Evolutionary conservation across 345 rosid species (phyloP).

Genomic region (Hibiscus trionum): DNA sequence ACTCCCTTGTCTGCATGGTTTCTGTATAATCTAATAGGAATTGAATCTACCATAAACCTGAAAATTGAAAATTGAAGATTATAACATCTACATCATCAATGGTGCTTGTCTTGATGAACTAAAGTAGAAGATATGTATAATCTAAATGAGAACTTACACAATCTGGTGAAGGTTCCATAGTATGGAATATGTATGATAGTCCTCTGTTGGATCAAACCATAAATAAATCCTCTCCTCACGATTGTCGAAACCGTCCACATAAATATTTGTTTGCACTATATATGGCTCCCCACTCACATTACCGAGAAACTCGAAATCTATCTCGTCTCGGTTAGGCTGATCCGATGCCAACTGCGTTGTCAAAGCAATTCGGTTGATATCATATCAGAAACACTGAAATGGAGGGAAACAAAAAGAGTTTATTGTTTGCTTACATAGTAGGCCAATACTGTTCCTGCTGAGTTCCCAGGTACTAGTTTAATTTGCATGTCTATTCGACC

Average conservation of each 20-base stretch:
- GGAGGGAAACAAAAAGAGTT: neutral
- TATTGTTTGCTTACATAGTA: slow-evolving; percentile 47
- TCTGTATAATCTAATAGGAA: slow-evolving; percentile 66
- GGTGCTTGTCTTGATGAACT: neutral
- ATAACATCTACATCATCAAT: neutral
- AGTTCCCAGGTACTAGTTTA: slow-evolving; percentile 66
- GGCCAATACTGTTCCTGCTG: slow-evolving; percentile 81
- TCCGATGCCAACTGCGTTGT: slow-evolving; percentile 51
- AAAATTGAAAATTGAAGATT: slow-evolving; percentile 8
- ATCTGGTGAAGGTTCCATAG: slow-evolving; percentile 82
- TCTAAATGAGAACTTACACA: slow-evolving; percentile 41
- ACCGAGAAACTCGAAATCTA: slow-evolving; percentile 79
- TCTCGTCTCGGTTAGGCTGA: slow-evolving; percentile 68
- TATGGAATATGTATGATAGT: slow-evolving; percentile 70
- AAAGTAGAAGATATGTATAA: neutral
- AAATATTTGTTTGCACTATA: slow-evolving; percentile 77
- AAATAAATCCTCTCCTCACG: slow-evolving; percentile 71
- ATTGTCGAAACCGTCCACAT: slow-evolving; percentile 52
- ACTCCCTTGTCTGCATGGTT: slow-evolving; percentile 71
- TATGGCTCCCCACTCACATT: slow-evolving; percentile 64
- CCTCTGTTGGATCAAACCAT: slow-evolving; percentile 86
- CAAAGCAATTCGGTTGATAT: neutral
- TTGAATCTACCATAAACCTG: slow-evolving; percentile 70
- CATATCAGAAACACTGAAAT: neutral
- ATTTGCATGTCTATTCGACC: slow-evolving; percentile 70